phyloP scores from a whole-genome alignment of 805 yeast species.

The Cyberlindnera nakhonratchasimensis region DNA sequence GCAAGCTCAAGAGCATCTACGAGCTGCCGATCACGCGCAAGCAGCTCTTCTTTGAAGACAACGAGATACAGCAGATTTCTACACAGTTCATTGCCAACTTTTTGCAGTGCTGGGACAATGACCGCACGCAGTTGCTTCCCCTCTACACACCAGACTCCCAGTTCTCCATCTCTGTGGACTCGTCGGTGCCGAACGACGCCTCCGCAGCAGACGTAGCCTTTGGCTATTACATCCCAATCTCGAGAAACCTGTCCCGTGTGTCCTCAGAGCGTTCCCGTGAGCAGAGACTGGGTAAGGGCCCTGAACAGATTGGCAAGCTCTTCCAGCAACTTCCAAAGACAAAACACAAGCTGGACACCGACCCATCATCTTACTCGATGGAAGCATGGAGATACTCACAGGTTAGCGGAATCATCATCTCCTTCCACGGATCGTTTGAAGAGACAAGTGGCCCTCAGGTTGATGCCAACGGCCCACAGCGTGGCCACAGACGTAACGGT shows the following conservation, averaged over 20 bases:
- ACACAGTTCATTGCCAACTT: slow-evolving; percentile 77
- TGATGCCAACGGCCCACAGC: slow-evolving; percentile 24
- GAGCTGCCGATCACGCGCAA: slow-evolving; percentile 52
- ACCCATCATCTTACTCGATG: slow-evolving; percentile 67
- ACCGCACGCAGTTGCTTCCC: slow-evolving; percentile 63
- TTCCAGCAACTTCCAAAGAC: slow-evolving; percentile 76
- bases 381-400: slow-evolving; percentile 73
- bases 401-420: slow-evolving; percentile 72
- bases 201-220: slow-evolving; percentile 41
- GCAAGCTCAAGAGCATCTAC: slow-evolving; percentile 47
- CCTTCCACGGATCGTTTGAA: slow-evolving; percentile 80
- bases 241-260: slow-evolving; percentile 73
- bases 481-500: slow-evolving; percentile 30
- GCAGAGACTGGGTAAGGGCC: slow-evolving; percentile 64
- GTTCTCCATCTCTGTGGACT: slow-evolving; percentile 77
- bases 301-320: slow-evolving; percentile 53
- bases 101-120: slow-evolving; percentile 76
- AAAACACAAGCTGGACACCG: slow-evolving; percentile 61
- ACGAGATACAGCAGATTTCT: slow-evolving; percentile 63
- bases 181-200: slow-evolving; percentile 55
- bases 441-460: slow-evolving; percentile 59
- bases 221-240: slow-evolving; percentile 65
- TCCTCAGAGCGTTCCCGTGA: slow-evolving; percentile 50
- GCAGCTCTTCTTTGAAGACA: slow-evolving; percentile 78
- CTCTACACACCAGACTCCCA: slow-evolving; percentile 81